Conservation (phyloP, 352 stramenopile species). For the Thalassiosira ordinaria region DNA sequence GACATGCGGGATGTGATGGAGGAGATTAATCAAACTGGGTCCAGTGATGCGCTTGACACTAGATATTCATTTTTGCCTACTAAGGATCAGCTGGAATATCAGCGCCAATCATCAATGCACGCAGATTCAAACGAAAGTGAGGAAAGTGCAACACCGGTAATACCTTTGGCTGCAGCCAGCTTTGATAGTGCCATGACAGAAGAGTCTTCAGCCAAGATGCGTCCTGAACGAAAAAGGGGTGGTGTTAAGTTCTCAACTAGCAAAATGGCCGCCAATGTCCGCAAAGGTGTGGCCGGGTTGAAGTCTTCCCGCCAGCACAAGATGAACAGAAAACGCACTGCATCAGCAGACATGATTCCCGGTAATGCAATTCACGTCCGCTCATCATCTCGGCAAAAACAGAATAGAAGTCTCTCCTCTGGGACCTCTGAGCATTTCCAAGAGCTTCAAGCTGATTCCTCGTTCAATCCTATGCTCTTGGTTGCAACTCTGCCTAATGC, state of each 20-base stretch:
- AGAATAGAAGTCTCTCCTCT: slow-evolving; percentile 4
- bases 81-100: slow-evolving; percentile 30
- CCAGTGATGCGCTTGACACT: slow-evolving; percentile 40
- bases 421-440: neutral
- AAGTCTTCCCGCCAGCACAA: slow-evolving; percentile 17
- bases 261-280: slow-evolving; percentile 27
- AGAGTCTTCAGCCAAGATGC: neutral
- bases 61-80: slow-evolving; percentile 46
- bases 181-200: slow-evolving; percentile 19
- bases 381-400: slow-evolving; percentile 28
- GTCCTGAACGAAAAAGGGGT: slow-evolving; percentile 13
- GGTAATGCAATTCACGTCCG: slow-evolving; percentile 45
- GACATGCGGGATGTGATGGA: slow-evolving; percentile 53
- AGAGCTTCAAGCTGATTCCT: slow-evolving; percentile 12
- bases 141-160: slow-evolving; percentile 1
- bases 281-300: slow-evolving; percentile 29
- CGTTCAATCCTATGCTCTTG: slow-evolving; percentile 61
- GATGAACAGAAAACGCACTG: slow-evolving; percentile 32
- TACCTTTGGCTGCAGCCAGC: slow-evolving; percentile 8
- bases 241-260: slow-evolving; percentile 16
- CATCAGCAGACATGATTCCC: slow-evolving; percentile 36
- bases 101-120: slow-evolving; percentile 5
- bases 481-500: slow-evolving; percentile 48
- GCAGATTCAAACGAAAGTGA: slow-evolving; percentile 10
- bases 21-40: slow-evolving; percentile 43